Percentiles rank a stretch among this genome's conserved stretches.
phyloP scores from a whole-genome alignment of 768 basidiomycete species.

The Tricholoma hemisulphureum region DNA sequence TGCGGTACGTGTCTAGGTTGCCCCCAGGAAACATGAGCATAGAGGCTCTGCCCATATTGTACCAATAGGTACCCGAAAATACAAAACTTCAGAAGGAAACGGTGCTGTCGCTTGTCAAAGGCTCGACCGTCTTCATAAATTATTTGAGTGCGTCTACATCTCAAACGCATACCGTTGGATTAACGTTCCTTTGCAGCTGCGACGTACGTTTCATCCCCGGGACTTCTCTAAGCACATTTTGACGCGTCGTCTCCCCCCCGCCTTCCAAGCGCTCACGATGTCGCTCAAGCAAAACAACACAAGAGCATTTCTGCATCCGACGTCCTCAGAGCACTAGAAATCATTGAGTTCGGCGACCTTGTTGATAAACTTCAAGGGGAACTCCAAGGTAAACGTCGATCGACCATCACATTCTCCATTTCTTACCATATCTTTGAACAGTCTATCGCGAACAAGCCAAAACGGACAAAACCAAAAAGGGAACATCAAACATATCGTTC shows the following conservation, averaged over 20 bases:
- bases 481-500: conserved; percentile 24
- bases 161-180: conserved; percentile 1
- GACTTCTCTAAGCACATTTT: not conserved
- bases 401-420: not conserved
- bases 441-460: conserved; percentile 67
- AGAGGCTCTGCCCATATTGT: not conserved
- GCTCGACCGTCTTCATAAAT: conserved; percentile 93
- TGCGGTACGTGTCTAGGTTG: conserved; percentile 49
- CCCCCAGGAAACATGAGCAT: not conserved
- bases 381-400: conserved; percentile 50
- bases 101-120: conserved; percentile 78
- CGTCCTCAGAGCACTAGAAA: conserved; percentile 82
- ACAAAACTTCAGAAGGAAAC: conserved; percentile 90
- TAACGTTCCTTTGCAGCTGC: conserved; percentile 37
- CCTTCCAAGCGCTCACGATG: conserved; percentile 75
- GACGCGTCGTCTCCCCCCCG: conserved; percentile 10
- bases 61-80: conserved; percentile 80
- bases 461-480: conserved; percentile 54
- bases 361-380: conserved; percentile 62
- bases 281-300: conserved; percentile 84
- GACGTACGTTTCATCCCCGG: conserved; percentile 36
- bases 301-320: conserved; percentile 83
- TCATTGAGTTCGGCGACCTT: conserved; percentile 73
- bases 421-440: conserved; percentile 21
- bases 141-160: conserved; percentile 66